Evolutionary conservation across 108 stramenopile genomes (phyloP).

Genomic region (Phaeodactylum tricornutum): DNA sequence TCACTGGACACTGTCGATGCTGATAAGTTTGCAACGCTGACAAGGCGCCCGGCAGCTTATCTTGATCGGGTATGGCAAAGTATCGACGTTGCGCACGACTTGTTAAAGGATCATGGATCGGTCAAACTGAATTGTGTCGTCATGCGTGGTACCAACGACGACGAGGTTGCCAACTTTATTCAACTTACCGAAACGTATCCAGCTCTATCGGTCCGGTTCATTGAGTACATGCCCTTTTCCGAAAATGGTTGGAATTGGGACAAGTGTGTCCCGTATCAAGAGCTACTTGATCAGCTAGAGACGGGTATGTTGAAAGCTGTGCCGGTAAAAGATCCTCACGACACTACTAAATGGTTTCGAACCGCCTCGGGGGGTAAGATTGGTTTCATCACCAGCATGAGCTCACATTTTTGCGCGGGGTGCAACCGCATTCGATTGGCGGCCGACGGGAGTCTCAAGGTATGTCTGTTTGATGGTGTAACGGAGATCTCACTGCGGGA

Average conservation of each 20-base stretch:
- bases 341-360: constrained; percentile 95
- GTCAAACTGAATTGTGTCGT: constrained; percentile 97
- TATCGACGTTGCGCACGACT: constrained; percentile 42
- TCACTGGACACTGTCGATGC: constrained; percentile 85
- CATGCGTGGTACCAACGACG: constrained; percentile 85
- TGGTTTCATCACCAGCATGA: constrained; percentile 99
- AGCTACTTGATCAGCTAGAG: constrained; percentile 56
- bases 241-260: constrained; percentile 85
- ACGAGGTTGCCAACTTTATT: constrained; percentile 84
- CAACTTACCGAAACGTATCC: constrained; percentile 48
- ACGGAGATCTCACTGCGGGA: constrained; percentile 86
- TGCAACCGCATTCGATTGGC: constrained; percentile 98
- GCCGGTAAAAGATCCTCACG: constrained; percentile 76
- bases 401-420: constrained; percentile 91
- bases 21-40: constrained; percentile 79
- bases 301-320: constrained; percentile 15
- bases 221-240: constrained; percentile 99
- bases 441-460: constrained; percentile 95
- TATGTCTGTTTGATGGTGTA: constrained; percentile 87
- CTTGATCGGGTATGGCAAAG: constrained; percentile 46
- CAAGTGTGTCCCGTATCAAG: constrained; percentile 77
- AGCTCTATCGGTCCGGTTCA: constrained; percentile 89
- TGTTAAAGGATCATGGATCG: constrained; percentile 14
- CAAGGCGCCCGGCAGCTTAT: constrained; percentile 74
- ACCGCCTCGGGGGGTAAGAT: constrained; percentile 35